These are phyloP conservation scores for Quercus alba DNA, from an alignment of 306 rosid genomes.

Conservation along the genomic window DNA sequence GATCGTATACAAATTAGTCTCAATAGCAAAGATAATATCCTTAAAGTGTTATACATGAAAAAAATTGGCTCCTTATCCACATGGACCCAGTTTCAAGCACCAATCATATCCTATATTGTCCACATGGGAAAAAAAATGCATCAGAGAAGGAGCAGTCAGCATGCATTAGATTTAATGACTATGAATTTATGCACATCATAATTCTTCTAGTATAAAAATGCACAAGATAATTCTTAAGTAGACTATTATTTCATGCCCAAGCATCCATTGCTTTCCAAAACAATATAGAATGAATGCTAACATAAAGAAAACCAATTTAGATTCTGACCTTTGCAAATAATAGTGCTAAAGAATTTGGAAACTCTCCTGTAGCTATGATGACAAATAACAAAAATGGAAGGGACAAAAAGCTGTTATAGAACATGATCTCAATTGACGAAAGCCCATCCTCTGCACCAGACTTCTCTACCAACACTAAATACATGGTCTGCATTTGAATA, in stretches of 20 bases:
- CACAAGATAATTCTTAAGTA: neutral
- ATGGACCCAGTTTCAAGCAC: neutral
- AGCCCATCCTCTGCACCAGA: constrained; percentile 97
- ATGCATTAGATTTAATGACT: neutral
- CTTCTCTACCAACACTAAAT: constrained; percentile 88
- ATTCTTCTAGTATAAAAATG: neutral
- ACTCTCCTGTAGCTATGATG: constrained; percentile 83
- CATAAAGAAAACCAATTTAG: constrained; percentile 13
- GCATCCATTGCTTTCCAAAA: constrained; percentile 2
- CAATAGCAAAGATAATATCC: too few species aligned
- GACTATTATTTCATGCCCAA: constrained; percentile 1
- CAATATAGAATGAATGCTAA: constrained; percentile 7
- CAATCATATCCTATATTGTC: neutral
- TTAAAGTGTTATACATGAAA: too few species aligned
- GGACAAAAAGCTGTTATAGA: constrained; percentile 87
- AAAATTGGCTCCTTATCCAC: too few species aligned
- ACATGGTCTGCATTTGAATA: constrained; percentile 74
- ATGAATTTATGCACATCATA: neutral
- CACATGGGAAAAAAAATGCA: neutral
- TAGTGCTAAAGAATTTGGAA: constrained; percentile 75
- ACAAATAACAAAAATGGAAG: constrained; percentile 89
- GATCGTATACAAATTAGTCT: too few species aligned
- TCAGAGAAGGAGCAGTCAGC: neutral
- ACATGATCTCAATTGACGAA: constrained; percentile 90
- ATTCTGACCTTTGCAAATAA: constrained; percentile 73